A percentile compares a stretch with the other conserved stretches of the same genome.
phyloP scores from a whole-genome alignment of 345 rosid genomes.

The Camelina hispida region DNA sequence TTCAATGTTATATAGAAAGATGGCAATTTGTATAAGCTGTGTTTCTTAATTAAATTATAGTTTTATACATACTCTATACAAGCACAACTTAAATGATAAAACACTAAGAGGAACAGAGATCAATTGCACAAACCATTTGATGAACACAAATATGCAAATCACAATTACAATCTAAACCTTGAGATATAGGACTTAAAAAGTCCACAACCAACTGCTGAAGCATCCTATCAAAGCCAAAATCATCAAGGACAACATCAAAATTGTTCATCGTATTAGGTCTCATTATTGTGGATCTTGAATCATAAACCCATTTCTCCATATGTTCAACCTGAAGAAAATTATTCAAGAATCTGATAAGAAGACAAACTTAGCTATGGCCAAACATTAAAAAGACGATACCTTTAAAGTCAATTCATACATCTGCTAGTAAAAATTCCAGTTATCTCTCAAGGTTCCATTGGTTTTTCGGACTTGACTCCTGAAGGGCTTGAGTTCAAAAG shows the following conservation, averaged over 20 bases:
- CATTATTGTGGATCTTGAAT: constrained; percentile 76
- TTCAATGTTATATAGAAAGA: too few relatives aligned
- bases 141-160: neutral
- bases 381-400: constrained; percentile 47
- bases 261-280: constrained; percentile 96
- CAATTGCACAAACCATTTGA: too few relatives aligned
- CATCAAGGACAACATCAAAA: constrained; percentile 93
- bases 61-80: too few relatives aligned
- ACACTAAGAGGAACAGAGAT: too few relatives aligned
- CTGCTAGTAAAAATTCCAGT: constrained; percentile 68
- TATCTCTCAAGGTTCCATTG: too few relatives aligned
- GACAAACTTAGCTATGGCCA: constrained; percentile 13
- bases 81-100: too few relatives aligned
- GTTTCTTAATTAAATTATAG: too few relatives aligned
- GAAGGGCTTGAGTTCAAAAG: neutral
- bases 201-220: constrained; percentile 83
- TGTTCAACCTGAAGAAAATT: constrained; percentile 67
- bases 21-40: too few relatives aligned
- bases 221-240: constrained; percentile 90
- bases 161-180: constrained; percentile 50
- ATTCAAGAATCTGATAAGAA: constrained; percentile 1
- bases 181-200: constrained; percentile 76
- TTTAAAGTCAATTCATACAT: constrained; percentile 56
- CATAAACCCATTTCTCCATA: constrained; percentile 86
- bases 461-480: neutral